Percentiles rank a stretch among this genome's conserved stretches.
phyloP scores from a whole-genome alignment of 805 yeast genomes.

The Ogataea corticis region DNA sequence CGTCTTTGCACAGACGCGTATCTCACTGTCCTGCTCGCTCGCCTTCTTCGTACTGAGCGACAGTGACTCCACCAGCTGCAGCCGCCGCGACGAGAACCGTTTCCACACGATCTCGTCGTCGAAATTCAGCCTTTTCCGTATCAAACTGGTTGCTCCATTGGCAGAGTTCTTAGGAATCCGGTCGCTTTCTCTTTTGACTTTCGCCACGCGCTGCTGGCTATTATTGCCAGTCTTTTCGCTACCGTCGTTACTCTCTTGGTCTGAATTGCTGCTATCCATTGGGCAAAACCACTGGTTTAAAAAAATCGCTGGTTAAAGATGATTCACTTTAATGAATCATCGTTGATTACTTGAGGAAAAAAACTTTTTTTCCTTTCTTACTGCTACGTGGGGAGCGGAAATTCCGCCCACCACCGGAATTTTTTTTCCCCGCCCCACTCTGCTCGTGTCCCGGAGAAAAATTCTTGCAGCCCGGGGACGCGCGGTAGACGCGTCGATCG shows the following conservation, averaged over 20 bases:
- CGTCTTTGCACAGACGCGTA: constrained; percentile 73
- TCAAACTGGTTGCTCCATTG: constrained; percentile 39
- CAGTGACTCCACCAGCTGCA: constrained; percentile 82
- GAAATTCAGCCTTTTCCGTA: constrained; percentile 67
- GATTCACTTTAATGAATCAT: constrained; percentile 13
- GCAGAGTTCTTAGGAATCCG: constrained; percentile 11
- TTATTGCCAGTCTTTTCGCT: neutral
- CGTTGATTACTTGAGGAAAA: constrained; percentile 5
- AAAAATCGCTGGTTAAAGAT: neutral
- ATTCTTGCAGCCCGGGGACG: neutral
- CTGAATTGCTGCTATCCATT: constrained; percentile 4
- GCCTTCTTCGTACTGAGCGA: constrained; percentile 69
- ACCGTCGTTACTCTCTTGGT: constrained; percentile 6
- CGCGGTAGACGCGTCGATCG: neutral
- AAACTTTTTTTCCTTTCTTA: constrained; percentile 3
- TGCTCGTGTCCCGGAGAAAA: neutral
- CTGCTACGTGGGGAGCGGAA: too few species aligned
- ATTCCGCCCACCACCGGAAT: neutral
- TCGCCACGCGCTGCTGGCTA: neutral
- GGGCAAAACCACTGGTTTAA: too few species aligned
- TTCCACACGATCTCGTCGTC: constrained; percentile 86
- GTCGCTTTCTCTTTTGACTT: neutral
- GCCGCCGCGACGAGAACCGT: constrained; percentile 82
- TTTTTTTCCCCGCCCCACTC: neutral
- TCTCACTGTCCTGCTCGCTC: constrained; percentile 86